phyloP scores from a whole-genome alignment of 305 asterid genomes.

The Andrographis paniculata region DNA sequence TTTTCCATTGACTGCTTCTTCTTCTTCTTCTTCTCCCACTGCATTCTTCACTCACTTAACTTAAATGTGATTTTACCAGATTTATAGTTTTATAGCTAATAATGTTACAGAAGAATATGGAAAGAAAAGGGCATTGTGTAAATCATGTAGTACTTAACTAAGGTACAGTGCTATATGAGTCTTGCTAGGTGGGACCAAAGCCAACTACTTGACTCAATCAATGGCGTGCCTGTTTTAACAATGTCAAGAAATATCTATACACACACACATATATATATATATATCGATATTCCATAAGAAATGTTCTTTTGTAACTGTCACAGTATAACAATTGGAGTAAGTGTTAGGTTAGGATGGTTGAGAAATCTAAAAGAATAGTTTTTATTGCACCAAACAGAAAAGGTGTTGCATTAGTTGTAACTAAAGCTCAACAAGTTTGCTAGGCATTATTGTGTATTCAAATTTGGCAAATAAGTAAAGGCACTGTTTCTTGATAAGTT shows the following conservation, averaged over 20 bases:
- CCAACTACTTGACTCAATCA: slow-evolving; percentile 25
- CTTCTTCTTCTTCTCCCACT: too few relatives aligned
- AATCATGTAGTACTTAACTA: not conserved
- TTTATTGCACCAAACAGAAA: slow-evolving; percentile 12
- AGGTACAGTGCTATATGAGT: not conserved
- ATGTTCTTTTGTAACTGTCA: too few relatives aligned
- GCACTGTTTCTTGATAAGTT: not conserved
- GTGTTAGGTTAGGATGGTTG: slow-evolving; percentile 34
- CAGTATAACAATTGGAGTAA: slow-evolving; percentile 19
- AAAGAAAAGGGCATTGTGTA: not conserved
- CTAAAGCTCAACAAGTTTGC: not conserved
- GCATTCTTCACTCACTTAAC: too few relatives aligned
- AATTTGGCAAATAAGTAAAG: not conserved
- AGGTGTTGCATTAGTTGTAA: not conserved
- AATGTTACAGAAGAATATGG: too few relatives aligned
- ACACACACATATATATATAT: not conserved
- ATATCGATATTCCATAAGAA: not conserved
- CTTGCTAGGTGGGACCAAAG: slow-evolving; percentile 31
- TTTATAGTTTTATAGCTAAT: too few relatives aligned
- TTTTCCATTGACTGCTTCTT: not conserved
- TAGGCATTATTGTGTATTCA: not conserved
- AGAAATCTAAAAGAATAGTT: slow-evolving; percentile 9
- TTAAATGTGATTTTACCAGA: too few relatives aligned
- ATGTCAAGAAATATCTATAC: not conserved
- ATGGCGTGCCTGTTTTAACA: slow-evolving; percentile 22